phyloP scores from a whole-genome alignment of 2,329 filamentous ascomycete genomes.

The Ophiognomonia clavigignenti-juglandacearum region DNA sequence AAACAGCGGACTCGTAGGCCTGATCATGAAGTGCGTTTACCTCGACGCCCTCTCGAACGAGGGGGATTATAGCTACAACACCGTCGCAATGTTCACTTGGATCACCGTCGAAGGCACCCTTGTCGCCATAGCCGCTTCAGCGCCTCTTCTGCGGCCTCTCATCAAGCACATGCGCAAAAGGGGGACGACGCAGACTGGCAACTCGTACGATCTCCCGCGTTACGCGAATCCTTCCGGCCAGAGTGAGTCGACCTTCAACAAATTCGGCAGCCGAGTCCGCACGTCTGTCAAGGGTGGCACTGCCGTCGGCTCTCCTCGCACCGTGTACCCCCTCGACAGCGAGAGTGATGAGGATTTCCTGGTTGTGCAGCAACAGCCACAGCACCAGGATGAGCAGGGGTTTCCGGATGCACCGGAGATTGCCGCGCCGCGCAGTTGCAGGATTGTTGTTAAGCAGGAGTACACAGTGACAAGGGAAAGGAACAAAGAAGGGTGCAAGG shows the following conservation, averaged over 20 bases:
- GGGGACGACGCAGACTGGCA: background rate
- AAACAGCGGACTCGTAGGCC: slow-evolving; percentile 5
- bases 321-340: background rate
- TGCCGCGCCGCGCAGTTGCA: background rate
- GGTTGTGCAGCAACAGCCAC: background rate
- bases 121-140: slow-evolving; percentile 6
- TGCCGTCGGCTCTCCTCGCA: background rate
- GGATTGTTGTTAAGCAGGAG: slow-evolving; percentile 5
- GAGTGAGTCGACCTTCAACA: slow-evolving; percentile 6
- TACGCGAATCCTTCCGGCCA: slow-evolving; percentile 2
- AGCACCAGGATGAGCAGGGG: no score
- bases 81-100: slow-evolving; percentile 11
- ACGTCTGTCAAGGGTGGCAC: background rate
- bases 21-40: slow-evolving; percentile 11
- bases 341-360: slow-evolving; percentile 1
- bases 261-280: slow-evolving; percentile 3
- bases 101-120: slow-evolving; percentile 8
- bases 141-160: slow-evolving; percentile 4
- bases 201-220: slow-evolving; percentile 5
- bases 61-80: slow-evolving; percentile 10
- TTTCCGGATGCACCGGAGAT: background rate
- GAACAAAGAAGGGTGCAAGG: background rate
- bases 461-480: slow-evolving; percentile 3
- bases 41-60: slow-evolving; percentile 6
- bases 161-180: background rate